phyloP scores from a whole-genome alignment of 176 grass and related monocot species.

The Tillandsia leiboldiana region DNA sequence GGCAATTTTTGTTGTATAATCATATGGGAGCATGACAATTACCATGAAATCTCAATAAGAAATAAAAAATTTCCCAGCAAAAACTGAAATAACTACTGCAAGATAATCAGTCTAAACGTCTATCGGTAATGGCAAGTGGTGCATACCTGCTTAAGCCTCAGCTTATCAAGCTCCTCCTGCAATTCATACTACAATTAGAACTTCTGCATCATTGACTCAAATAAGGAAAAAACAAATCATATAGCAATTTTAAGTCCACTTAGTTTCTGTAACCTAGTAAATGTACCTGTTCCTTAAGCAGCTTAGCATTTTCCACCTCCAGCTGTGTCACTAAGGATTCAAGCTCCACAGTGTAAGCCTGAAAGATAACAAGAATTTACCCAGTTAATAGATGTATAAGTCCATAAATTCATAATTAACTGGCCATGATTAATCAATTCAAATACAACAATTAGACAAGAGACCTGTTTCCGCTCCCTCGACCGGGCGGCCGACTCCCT shows the following conservation, averaged over 20 bases:
- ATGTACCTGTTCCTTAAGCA: conserved; percentile 60
- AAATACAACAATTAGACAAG: background rate
- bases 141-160: conserved; percentile 62
- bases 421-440: background rate
- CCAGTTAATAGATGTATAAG: conserved; percentile 1
- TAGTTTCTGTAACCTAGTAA: background rate
- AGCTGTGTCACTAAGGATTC: conserved; percentile 68
- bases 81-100: too few species aligned
- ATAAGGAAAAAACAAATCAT: background rate
- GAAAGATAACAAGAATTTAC: conserved; percentile 10
- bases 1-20: too few species aligned
- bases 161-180: conserved; percentile 59
- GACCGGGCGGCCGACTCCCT: conserved; percentile 91
- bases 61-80: too few species aligned
- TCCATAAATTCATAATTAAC: conserved; percentile 1
- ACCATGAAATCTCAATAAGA: too few species aligned
- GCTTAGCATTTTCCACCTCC: conserved; percentile 61
- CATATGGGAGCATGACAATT: too few species aligned
- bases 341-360: conserved; percentile 91
- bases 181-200: conserved; percentile 2
- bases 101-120: too few species aligned
- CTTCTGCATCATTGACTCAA: background rate
- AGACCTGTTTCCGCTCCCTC: conserved; percentile 95
- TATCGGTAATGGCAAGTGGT: background rate
- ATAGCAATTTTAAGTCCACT: background rate